Percentiles rank a stretch among this genome's conserved stretches.
Evolutionary conservation across 108 stramenopile species (phyloP).

Genomic region (Cylindrotheca fusiformis): DNA sequence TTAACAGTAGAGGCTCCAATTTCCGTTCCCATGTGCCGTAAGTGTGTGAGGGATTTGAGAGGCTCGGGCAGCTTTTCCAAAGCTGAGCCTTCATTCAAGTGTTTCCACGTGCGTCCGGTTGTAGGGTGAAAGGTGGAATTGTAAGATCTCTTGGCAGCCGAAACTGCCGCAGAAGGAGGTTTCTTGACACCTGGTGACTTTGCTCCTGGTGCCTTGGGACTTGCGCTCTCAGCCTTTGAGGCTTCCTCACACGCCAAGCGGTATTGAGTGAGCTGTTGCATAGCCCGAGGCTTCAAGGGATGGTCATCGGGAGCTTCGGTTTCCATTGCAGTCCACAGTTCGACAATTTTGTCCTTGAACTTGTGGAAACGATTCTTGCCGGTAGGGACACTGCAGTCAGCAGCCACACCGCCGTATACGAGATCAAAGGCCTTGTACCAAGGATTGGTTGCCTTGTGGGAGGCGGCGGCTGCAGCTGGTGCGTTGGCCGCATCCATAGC

Average conservation of each 20-base stretch:
- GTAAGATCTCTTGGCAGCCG: neutral
- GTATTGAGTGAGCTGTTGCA: slow-evolving; percentile 21
- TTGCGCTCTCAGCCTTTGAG: neutral
- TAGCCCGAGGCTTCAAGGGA: slow-evolving; percentile 11
- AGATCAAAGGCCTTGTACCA: slow-evolving; percentile 39
- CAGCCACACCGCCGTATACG: slow-evolving; percentile 33
- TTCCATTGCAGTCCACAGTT: slow-evolving; percentile 38
- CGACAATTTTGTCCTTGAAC: slow-evolving; percentile 55
- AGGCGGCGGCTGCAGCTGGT: slow-evolving; percentile 18
- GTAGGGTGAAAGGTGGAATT: neutral
- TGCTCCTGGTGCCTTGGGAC: slow-evolving; percentile 7
- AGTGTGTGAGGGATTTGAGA: slow-evolving; percentile 17
- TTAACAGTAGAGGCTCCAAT: neutral
- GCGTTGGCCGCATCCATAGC: slow-evolving; percentile 29
- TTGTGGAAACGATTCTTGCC: slow-evolving; percentile 53
- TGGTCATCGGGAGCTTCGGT: slow-evolving; percentile 17
- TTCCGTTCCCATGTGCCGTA: slow-evolving; percentile 20
- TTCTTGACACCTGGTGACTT: neutral
- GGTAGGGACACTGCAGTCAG: slow-evolving; percentile 27
- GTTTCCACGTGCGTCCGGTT: slow-evolving; percentile 15
- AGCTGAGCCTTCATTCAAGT: slow-evolving; percentile 19
- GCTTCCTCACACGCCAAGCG: slow-evolving; percentile 11
- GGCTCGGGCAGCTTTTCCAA: slow-evolving; percentile 15
- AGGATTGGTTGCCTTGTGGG: slow-evolving; percentile 30
- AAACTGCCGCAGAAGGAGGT: neutral